Evolutionary conservation across 2,329 filamentous ascomycete genomes (phyloP).

Genomic region (Chaetomiaceae sp.): DNA sequence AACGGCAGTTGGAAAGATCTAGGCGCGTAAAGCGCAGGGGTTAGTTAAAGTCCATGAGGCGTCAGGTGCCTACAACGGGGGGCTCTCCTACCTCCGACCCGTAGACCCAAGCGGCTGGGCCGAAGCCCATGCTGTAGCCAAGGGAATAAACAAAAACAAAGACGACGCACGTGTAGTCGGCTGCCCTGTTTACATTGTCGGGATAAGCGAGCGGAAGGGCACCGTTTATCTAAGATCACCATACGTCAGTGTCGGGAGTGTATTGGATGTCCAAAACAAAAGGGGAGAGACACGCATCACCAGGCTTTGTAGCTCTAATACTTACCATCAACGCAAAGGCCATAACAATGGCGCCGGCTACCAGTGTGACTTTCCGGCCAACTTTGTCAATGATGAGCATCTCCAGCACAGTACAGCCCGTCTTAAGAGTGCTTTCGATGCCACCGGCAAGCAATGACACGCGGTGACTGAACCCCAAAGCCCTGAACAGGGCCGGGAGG

Average conservation of each 20-base stretch:
- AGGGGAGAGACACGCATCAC: too few species aligned
- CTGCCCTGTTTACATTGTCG: constrained; percentile 40
- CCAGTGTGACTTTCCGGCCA: constrained; percentile 46
- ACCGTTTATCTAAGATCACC: constrained; percentile 46
- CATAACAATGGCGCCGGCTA: constrained; percentile 49
- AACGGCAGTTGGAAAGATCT: constrained; percentile 55
- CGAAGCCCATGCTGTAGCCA: constrained; percentile 54
- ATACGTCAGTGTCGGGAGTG: background rate
- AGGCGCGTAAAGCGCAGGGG: too few species aligned
- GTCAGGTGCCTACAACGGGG: too few species aligned
- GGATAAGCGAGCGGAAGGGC: constrained; percentile 48
- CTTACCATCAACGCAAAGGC: constrained; percentile 47
- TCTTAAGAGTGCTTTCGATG: constrained; percentile 54
- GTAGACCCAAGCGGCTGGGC: constrained; percentile 55
- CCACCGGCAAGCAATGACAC: constrained; percentile 49
- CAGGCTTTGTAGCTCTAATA: too few species aligned
- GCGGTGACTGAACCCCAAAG: constrained; percentile 44
- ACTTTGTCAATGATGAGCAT: constrained; percentile 52
- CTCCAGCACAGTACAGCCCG: constrained; percentile 51
- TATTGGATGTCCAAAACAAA: too few species aligned
- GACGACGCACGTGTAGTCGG: constrained; percentile 48
- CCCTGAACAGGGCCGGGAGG: constrained; percentile 48
- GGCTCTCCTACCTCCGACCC: constrained; percentile 49
- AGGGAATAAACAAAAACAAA: constrained; percentile 57
- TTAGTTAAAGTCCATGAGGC: too few species aligned